These are phyloP conservation scores for Talaromyces stipitatus DNA, from an alignment of 495 filamentous ascomycete species.

Conservation along the genomic window DNA sequence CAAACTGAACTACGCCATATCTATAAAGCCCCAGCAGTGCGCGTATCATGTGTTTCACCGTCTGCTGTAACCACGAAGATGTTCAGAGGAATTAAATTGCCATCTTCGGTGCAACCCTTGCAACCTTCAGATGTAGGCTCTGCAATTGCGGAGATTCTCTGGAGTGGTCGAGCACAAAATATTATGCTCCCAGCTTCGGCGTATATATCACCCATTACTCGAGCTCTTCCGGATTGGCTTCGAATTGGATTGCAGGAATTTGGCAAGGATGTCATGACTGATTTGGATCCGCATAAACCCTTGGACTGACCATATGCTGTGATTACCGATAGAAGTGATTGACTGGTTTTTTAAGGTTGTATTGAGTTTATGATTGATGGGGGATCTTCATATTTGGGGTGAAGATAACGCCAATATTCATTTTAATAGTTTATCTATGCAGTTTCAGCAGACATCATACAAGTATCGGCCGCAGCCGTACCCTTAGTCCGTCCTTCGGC, in stretches of 20 bases:
- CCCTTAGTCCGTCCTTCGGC: constrained; percentile 51
- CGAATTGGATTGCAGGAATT: neutral
- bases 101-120: neutral
- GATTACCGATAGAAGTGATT: neutral
- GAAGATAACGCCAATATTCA: too few species aligned
- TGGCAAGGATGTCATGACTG: neutral
- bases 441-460: neutral
- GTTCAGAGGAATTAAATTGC: neutral
- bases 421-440: neutral
- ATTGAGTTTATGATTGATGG: too few species aligned
- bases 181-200: neutral
- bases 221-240: neutral
- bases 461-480: neutral
- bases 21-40: constrained; percentile 8
- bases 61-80: neutral
- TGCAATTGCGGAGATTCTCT: neutral
- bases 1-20: constrained; percentile 6
- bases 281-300: neutral
- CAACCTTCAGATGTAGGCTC: neutral
- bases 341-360: too few species aligned
- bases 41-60: constrained; percentile 1
- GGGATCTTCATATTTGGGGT: too few species aligned
- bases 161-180: neutral
- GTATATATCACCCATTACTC: neutral
- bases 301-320: neutral